Conservation (phyloP, 2,329 filamentous ascomycete genomes). For the Phyllachora maydis region DNA sequence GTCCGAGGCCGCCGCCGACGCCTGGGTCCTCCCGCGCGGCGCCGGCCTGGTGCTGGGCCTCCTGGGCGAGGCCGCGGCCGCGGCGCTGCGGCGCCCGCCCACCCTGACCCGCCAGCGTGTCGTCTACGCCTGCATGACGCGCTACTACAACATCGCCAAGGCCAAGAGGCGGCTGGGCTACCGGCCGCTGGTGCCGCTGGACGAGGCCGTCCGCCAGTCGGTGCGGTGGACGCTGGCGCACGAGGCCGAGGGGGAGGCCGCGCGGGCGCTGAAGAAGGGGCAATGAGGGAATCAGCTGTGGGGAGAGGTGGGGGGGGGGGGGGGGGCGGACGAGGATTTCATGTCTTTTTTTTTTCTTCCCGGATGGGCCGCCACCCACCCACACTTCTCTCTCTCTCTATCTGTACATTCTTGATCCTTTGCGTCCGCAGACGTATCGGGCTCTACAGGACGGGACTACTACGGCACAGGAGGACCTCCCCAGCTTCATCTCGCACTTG, state of each 20-base stretch:
- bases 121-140: conserved; percentile 50
- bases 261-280: conserved; percentile 2
- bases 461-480: no score
- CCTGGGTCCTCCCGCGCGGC: conserved; percentile 31
- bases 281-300: background rate
- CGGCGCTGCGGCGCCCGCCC: conserved; percentile 26
- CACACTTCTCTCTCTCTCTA: no score
- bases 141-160: conserved; percentile 62
- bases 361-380: no score
- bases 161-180: conserved; percentile 52
- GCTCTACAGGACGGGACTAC: no score
- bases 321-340: background rate
- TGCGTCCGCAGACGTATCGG: no score
- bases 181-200: conserved; percentile 40
- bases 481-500: no score
- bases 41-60: conserved; percentile 29
- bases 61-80: conserved; percentile 28
- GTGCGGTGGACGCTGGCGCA: conserved; percentile 34
- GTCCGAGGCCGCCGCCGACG: conserved; percentile 26
- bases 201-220: conserved; percentile 37
- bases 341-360: conserved; percentile 1
- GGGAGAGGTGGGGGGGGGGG: background rate
- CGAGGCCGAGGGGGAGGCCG: conserved; percentile 15
- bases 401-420: no score
- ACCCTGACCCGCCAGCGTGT: conserved; percentile 39